Percentiles rank a stretch among this genome's conserved stretches.
Conservation (phyloP, 306 rosid species). For the Begonia loranthoides region DNA sequence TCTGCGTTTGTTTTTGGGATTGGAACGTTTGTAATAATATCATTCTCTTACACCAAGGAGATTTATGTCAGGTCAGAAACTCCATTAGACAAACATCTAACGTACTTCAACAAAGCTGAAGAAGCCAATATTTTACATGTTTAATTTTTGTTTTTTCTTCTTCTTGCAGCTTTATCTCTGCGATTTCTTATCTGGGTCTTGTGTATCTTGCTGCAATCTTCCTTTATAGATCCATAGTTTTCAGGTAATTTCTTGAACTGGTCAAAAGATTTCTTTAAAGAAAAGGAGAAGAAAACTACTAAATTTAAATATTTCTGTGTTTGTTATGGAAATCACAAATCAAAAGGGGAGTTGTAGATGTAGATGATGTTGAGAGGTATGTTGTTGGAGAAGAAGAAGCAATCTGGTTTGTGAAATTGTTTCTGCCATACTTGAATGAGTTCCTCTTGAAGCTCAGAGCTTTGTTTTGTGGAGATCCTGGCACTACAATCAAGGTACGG, state of each 20-base stretch:
- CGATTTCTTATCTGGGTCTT: conserved; percentile 58
- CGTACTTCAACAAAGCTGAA: not conserved
- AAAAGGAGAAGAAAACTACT: no score
- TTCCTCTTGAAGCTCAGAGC: conserved; percentile 56
- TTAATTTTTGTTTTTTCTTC: not conserved
- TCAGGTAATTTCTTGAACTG: conserved; percentile 31
- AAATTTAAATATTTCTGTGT: no score
- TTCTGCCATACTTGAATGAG: conserved; percentile 74
- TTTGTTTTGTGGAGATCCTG: conserved; percentile 79
- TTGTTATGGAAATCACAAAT: conserved; percentile 7
- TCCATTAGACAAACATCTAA: not conserved
- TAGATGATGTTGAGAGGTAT: conserved; percentile 27
- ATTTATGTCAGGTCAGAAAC: conserved; percentile 53
- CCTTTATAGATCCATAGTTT: conserved; percentile 58
- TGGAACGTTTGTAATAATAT: conserved; percentile 52
- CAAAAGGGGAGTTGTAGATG: conserved; percentile 34
- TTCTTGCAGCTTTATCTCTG: conserved; percentile 58
- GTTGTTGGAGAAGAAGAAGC: conserved; percentile 73
- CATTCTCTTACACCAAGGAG: conserved; percentile 62
- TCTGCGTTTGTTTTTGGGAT: conserved; percentile 64
- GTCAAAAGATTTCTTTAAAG: no score
- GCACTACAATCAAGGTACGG: conserved; percentile 73
- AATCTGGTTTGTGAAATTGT: conserved; percentile 52
- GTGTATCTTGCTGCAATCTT: conserved; percentile 64
- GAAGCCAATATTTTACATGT: not conserved